Conservation (phyloP, 2,329 filamentous ascomycete species). For the Bisporella sp. region DNA sequence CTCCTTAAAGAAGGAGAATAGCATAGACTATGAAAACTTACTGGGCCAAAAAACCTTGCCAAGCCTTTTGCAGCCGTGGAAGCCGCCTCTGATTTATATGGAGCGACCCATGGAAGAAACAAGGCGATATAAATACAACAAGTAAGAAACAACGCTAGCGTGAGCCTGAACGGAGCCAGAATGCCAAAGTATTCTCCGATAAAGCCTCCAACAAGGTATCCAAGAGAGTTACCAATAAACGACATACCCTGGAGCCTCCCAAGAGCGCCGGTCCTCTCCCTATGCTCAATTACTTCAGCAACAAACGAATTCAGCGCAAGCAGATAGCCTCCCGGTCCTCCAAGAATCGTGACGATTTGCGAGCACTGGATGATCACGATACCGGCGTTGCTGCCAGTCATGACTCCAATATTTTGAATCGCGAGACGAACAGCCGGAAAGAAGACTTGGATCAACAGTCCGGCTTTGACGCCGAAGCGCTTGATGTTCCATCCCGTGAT, state of each 20-base stretch:
- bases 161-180: slow-evolving; percentile 56
- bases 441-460: slow-evolving; percentile 55
- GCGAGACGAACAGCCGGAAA: slow-evolving; percentile 57
- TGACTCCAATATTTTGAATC: slow-evolving; percentile 58
- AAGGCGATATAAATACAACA: slow-evolving; percentile 34
- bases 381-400: slow-evolving; percentile 52
- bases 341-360: slow-evolving; percentile 61
- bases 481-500: slow-evolving; percentile 62
- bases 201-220: slow-evolving; percentile 58
- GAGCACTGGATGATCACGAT: slow-evolving; percentile 62
- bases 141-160: slow-evolving; percentile 47
- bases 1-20: too few species aligned
- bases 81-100: slow-evolving; percentile 31
- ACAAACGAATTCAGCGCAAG: slow-evolving; percentile 63
- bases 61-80: slow-evolving; percentile 31
- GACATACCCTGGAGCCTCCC: slow-evolving; percentile 59
- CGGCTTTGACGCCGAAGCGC: slow-evolving; percentile 53
- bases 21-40: too few species aligned
- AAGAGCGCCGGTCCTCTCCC: slow-evolving; percentile 55
- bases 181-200: slow-evolving; percentile 58
- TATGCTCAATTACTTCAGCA: slow-evolving; percentile 54
- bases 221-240: slow-evolving; percentile 59
- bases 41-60: slow-evolving; percentile 52
- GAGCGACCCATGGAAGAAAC: slow-evolving; percentile 41
- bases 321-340: slow-evolving; percentile 63